A percentile compares a stretch with the other conserved stretches of the same genome.
phyloP scores from a whole-genome alignment of 192 early-diverging fungal species.

The Coemansia asiatica region DNA sequence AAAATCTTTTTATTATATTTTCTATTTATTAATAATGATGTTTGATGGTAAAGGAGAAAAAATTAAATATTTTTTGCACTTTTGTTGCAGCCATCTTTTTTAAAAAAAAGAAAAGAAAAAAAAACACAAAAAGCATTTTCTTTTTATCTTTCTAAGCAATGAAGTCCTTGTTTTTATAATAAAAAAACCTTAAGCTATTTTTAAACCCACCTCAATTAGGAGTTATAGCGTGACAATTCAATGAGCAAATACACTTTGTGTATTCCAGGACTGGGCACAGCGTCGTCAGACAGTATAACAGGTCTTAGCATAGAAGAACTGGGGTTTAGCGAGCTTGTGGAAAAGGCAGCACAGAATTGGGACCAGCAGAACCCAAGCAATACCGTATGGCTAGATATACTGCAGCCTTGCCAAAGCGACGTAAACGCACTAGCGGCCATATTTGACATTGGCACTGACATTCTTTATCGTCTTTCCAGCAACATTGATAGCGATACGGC shows the following conservation, averaged over 20 bases:
- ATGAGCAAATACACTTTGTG: constrained; percentile 32
- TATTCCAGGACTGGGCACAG: constrained; percentile 30
- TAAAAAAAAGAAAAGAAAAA: no score
- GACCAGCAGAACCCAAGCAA: background rate
- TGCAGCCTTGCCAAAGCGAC: constrained; percentile 21
- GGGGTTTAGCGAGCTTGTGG: constrained; percentile 21
- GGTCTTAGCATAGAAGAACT: constrained; percentile 14
- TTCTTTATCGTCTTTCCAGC: constrained; percentile 6
- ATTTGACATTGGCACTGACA: constrained; percentile 29
- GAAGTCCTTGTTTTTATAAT: background rate
- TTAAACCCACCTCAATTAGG: no score
- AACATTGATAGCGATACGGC: background rate
- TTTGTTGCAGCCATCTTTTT: no score
- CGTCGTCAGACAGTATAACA: constrained; percentile 9
- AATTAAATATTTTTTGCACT: no score
- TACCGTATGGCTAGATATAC: constrained; percentile 42
- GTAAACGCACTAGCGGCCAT: constrained; percentile 32
- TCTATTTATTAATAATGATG: no score
- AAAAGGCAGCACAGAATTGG: constrained; percentile 10
- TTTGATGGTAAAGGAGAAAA: no score
- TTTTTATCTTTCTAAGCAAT: background rate
- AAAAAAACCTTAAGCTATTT: no score
- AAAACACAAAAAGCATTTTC: no score
- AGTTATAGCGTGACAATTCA: background rate
- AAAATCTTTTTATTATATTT: no score